Evolutionary conservation across 306 rosid species (phyloP), one percentile per base, ranked within the genome.

Genomic region (Cicer chorassanicum): DNA sequence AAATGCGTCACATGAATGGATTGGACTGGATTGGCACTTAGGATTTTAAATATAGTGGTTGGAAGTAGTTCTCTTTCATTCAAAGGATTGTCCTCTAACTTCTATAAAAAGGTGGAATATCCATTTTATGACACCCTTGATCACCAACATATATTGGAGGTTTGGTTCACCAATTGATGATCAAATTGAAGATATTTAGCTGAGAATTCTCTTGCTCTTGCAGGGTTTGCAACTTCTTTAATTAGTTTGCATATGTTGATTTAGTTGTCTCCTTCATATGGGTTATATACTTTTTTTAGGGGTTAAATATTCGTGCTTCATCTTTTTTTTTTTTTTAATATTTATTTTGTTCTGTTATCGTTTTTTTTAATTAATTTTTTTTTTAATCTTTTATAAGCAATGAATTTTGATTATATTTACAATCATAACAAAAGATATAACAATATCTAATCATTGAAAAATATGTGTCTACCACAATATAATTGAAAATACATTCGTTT

Each of bases 31-130:
- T 34, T 61, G 45, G 45, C 59, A 53, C 68, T 14, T 38, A 39
- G 29, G 19, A 39, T 62, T 39, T 62, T 62, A 46, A 62, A 62
- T 38, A 41, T 39, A 39, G 68, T 39, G 11, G 68, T 62, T 62
- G 24, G 10, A 62, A 62, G 24, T 38, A 38, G 68, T 62, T 62
- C 13, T 62, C 46, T 36, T 60, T 38, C 68, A 62, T 59, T 59
- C 65, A 59, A 59, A 59, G 7, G 19, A 56, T 9, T 9, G n/a
- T 19, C 62, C 6, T 56, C 62, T 19, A 21, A 21, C 62, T 15
- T 8, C 1, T 18, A 10, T 21, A 19, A 56, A 56, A 21, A 56
- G 39, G 38, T 1, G 8, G 38, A 21, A 56, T 56, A 38, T 56
- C n/a, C 16, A 56, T 19, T 56, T 9, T 56, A 56, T 56, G 16